Conservation (phyloP, 352 stramenopile species). For the Globisporangium nagaii region DNA sequence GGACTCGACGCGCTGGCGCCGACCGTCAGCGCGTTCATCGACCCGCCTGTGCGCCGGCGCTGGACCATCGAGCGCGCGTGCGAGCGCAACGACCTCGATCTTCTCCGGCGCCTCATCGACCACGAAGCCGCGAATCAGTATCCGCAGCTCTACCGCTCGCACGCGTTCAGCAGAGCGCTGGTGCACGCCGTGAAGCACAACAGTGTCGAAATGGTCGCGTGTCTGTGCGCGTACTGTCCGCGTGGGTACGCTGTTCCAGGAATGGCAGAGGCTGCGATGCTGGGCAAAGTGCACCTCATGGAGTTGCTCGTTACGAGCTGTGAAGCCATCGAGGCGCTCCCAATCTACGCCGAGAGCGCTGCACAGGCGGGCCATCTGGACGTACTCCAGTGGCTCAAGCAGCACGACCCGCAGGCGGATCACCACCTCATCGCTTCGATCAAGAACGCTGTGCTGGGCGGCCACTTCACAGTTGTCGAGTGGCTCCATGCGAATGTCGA, state of each 20-base stretch:
- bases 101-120: not conserved
- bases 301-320: not conserved
- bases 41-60: not conserved
- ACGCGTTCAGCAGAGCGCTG: not conserved
- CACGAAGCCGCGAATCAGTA: not conserved
- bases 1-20: not conserved
- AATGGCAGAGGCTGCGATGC: not conserved
- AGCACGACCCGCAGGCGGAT: not conserved
- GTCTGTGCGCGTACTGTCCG: not conserved
- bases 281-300: slow-evolving; percentile 3
- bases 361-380: not conserved
- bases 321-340: not conserved
- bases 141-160: not conserved
- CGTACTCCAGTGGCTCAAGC: slow-evolving; percentile 1
- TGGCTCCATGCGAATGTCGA: not conserved
- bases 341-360: not conserved
- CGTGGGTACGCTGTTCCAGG: not conserved
- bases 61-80: slow-evolving; percentile 2
- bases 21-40: not conserved
- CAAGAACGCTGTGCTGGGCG: not conserved
- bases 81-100: not conserved
- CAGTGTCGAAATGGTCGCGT: not conserved
- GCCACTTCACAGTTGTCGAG: not conserved
- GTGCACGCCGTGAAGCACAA: not conserved
- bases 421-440: not conserved